Base-by-base conservation (phyloP, 2,329 filamentous ascomycete species). In the Neurospora crassa region DNA sequence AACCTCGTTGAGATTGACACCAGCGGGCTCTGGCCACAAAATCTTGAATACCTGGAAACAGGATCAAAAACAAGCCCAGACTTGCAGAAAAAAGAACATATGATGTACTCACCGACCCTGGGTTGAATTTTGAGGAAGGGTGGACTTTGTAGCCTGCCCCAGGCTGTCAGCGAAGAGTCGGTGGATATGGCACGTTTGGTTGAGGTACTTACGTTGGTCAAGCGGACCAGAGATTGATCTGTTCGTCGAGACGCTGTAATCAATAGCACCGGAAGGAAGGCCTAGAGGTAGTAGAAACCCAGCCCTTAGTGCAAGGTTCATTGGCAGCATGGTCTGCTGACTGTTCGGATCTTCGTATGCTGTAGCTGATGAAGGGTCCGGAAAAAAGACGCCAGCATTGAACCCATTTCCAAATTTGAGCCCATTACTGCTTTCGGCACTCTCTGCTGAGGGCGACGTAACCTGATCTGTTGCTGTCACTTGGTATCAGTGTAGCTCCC, bases 21-120 rank as follows among this genome's bases (percentile, higher is more conserved):
- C 86, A 37, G 79, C 78, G 0, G 86, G 86, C 68, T 88, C 86
- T 10, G 83, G 82, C 86, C 86, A 88, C 20, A 84, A 77, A 1
- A 87, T 81, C 75, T 88, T 88, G 78, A 88, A 86, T 20, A 88
- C 83, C 85, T 76, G 67, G 16, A 5, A n/a, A 24, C 5, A 34
- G 14, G 2, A n/a, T 70, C 18, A 24, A 40, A 41, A 41, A 71
- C 69, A 37, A 29, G 68, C 11, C 1, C 10, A 40, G 24, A 16
- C 1, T 14, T 42, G n/a, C 1, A 8, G 7, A 5, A 16, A 45
- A 29, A 53, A 18, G 18, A 16, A 41, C 42, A 4, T n/a, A 8
- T 29, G 40, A 20, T 2, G 5, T 12, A 74, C 80, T 72, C 75
- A 82, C 83, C 78, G 80, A 79, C 70, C 83, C 83, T 2, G 82